Evolutionary conservation across 2,329 filamentous ascomycete genomes (phyloP).

Genomic region (Onygenales sp.): DNA sequence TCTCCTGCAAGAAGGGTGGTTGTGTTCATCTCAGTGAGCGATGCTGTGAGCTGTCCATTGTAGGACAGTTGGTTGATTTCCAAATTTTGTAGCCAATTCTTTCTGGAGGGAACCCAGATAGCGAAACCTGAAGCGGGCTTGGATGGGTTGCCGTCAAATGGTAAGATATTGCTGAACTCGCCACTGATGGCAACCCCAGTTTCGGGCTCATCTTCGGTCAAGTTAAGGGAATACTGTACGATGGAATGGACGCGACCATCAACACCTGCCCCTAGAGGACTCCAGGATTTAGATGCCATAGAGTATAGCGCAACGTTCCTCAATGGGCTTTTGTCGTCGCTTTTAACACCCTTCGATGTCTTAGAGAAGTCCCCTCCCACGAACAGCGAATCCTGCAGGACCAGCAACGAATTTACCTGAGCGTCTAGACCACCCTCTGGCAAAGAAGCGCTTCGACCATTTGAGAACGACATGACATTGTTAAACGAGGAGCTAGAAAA

Average conservation of each 20-base stretch:
- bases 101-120: conserved; percentile 77
- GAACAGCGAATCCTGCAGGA: conserved; percentile 59
- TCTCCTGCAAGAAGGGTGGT: conserved; percentile 70
- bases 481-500: conserved; percentile 60
- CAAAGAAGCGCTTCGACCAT: conserved; percentile 52
- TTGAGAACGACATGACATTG: conserved; percentile 69
- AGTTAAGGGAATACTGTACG: conserved; percentile 68
- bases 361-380: conserved; percentile 79
- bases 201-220: conserved; percentile 59
- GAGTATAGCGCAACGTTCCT: conserved; percentile 71
- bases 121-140: conserved; percentile 66
- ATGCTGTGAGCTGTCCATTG: conserved; percentile 62
- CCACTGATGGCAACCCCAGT: conserved; percentile 72
- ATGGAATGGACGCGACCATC: conserved; percentile 68
- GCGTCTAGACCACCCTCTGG: conserved; percentile 69
- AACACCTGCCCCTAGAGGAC: conserved; percentile 72
- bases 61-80: conserved; percentile 54
- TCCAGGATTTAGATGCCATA: conserved; percentile 59
- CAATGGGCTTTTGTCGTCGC: conserved; percentile 55
- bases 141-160: conserved; percentile 44
- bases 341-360: conserved; percentile 43
- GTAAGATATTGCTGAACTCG: conserved; percentile 61
- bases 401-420: conserved; percentile 61
- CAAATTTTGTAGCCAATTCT: conserved; percentile 82
- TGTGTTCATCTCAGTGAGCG: conserved; percentile 48